Evolutionary conservation across 2,329 filamentous ascomycete species (phyloP).

Genomic region (Fusarium ramigenum): DNA sequence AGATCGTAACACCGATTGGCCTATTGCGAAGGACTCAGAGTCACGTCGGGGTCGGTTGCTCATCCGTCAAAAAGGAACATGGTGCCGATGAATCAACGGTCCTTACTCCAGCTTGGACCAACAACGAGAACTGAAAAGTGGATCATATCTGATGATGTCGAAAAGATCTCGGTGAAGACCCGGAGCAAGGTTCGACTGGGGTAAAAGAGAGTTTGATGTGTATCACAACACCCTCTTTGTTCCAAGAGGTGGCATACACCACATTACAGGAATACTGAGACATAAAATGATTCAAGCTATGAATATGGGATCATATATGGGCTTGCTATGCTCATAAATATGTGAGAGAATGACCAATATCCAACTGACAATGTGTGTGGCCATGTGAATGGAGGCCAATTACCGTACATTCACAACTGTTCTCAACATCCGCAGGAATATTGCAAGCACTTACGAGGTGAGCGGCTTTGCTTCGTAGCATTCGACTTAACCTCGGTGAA

Average conservation of each 20-base stretch:
- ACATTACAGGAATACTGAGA: background rate
- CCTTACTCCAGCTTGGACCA: constrained; percentile 15
- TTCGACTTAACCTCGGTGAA: constrained; percentile 42
- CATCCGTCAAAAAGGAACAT: constrained; percentile 3
- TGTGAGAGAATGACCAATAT: constrained; percentile 16
- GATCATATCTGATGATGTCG: constrained; percentile 33
- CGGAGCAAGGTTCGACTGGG: constrained; percentile 16
- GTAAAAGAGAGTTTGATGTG: constrained; percentile 6
- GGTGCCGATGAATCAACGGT: constrained; percentile 17
- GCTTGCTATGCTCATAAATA: constrained; percentile 6
- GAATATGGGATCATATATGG: constrained; percentile 34
- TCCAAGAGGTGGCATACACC: background rate
- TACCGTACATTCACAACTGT: background rate
- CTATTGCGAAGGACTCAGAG: background rate
- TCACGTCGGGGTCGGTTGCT: constrained; percentile 11
- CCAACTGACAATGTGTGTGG: constrained; percentile 2
- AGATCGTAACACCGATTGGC: constrained; percentile 8
- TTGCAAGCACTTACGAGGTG: background rate
- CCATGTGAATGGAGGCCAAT: constrained; percentile 4
- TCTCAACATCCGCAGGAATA: background rate
- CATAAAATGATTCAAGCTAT: background rate
- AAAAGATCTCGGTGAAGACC: constrained; percentile 40
- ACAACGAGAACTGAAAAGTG: constrained; percentile 13
- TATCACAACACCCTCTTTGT: constrained; percentile 14
- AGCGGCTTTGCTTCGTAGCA: background rate